phyloP scores from a whole-genome alignment of 208 protist genomes.

The Polymyxa betae region DNA sequence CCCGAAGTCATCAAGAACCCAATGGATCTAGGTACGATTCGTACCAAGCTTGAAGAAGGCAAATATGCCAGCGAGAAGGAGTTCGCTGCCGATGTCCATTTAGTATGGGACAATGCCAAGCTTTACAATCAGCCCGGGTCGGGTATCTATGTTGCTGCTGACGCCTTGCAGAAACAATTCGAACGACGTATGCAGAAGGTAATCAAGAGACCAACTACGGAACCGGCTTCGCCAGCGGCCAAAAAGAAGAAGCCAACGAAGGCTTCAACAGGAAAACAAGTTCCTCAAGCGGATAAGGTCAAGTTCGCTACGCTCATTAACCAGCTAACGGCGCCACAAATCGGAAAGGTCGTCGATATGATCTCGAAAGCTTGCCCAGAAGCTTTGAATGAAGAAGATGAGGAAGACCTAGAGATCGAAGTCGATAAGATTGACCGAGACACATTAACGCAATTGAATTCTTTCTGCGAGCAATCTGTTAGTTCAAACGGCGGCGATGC shows the following conservation, averaged over 20 bases:
- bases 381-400: constrained; percentile 56
- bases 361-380: constrained; percentile 56
- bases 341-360: constrained; percentile 58
- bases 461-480: constrained; percentile 21
- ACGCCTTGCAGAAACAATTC: constrained; percentile 51
- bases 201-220: background rate
- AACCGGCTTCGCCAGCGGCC: background rate
- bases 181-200: constrained; percentile 52
- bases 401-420: constrained; percentile 58
- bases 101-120: constrained; percentile 60
- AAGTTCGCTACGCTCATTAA: constrained; percentile 55
- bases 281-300: constrained; percentile 23
- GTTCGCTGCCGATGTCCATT: constrained; percentile 55
- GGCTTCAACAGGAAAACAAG: background rate
- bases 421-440: constrained; percentile 58
- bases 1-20: constrained; percentile 76
- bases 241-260: constrained; percentile 44
- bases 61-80: constrained; percentile 55
- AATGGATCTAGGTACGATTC: constrained; percentile 77
- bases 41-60: constrained; percentile 22
- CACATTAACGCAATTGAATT: constrained; percentile 24
- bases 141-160: constrained; percentile 33
- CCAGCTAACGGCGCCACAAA: constrained; percentile 49
- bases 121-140: constrained; percentile 56
- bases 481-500: background rate